Percentiles rank a stretch among this genome's conserved stretches.
phyloP scores from a whole-genome alignment of 2,329 filamentous ascomycete species.

The Huntiella abstrusa region DNA sequence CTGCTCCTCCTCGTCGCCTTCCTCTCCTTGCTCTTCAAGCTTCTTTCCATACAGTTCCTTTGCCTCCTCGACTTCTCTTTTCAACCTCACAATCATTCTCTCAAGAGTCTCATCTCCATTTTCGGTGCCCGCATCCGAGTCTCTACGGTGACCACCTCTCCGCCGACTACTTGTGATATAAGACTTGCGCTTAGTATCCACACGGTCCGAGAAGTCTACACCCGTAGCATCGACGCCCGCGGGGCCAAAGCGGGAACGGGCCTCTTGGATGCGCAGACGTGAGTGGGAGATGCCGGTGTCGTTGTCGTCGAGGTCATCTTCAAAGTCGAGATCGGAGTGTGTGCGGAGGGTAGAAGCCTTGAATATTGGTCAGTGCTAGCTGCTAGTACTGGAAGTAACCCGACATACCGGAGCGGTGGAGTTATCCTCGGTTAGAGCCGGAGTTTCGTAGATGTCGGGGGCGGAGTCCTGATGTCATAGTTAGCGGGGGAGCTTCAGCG shows the following conservation, averaged over 20 bases:
- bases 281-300: conserved; percentile 53
- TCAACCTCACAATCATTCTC: conserved; percentile 62
- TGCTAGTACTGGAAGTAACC: background rate
- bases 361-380: background rate
- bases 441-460: conserved; percentile 92
- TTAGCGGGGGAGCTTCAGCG: conserved; percentile 12
- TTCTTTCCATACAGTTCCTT: conserved; percentile 41
- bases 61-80: conserved; percentile 62
- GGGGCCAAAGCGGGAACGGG: conserved; percentile 61
- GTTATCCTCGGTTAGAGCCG: conserved; percentile 74
- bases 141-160: conserved; percentile 40
- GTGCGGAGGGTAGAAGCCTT: conserved; percentile 37
- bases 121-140: conserved; percentile 60
- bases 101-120: conserved; percentile 51
- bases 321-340: conserved; percentile 42
- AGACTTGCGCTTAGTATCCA: conserved; percentile 63
- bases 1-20: conserved; percentile 25
- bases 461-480: conserved; percentile 52
- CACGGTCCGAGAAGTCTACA: conserved; percentile 78
- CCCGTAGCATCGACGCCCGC: conserved; percentile 56
- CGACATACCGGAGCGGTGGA: conserved; percentile 59
- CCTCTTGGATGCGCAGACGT: conserved; percentile 57
- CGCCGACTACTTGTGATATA: conserved; percentile 59
- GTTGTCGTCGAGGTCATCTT: conserved; percentile 44
- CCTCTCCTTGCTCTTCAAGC: conserved; percentile 25